Evolutionary conservation across 140 eudicot genomes (phyloP), one percentile per base, ranked within the genome.

Genomic region (Stevia rebaudiana): DNA sequence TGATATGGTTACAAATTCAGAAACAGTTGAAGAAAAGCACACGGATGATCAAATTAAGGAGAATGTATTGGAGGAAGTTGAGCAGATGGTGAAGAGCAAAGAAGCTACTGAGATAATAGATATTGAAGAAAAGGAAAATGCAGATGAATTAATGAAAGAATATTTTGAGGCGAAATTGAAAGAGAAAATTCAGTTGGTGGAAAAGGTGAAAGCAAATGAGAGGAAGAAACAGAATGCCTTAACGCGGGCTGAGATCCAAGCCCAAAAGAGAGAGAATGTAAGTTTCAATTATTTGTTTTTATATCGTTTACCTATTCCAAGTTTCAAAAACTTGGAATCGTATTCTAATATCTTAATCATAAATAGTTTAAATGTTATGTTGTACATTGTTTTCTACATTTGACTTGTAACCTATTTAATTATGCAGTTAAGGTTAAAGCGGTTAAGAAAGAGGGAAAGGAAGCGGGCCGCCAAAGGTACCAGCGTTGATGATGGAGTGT

Each of bases 221-320:
- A 77, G 77, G 77, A 86, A 86, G 39, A 83, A 58, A 55, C 52
- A 76, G 65, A 68, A 58, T 54, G 79, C 77, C 42, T 76, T 72
- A 72, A 33, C 42, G 11, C 67, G 67, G 70, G 90, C 87, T 10
- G 83, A 79, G 68, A 15, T 64, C 16, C 74, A 69, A 69, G 84
- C 87, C 21, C 84, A 71, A 57, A 84, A 72, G 65, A 82, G 64
- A 76, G 90, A 84, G 74, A 80, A 80, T 86, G 90, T 84, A 59
- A 59, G 8, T 12, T 52, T 43, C 0, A 15, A 42, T 13, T 46
- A 8, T 31, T 19, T 12, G 4, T 35, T 19, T 60, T 21, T 42
- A 50, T n/a, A 17, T 7, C 8, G 23, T 1, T 5, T 8, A 8
- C 7, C 7, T 33, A n/a, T n/a, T n/a, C n/a, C n/a, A n/a, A n/a